Evolutionary conservation across 2,329 filamentous ascomycete species (phyloP).

Genomic region (Dactylella cylindrospora): DNA sequence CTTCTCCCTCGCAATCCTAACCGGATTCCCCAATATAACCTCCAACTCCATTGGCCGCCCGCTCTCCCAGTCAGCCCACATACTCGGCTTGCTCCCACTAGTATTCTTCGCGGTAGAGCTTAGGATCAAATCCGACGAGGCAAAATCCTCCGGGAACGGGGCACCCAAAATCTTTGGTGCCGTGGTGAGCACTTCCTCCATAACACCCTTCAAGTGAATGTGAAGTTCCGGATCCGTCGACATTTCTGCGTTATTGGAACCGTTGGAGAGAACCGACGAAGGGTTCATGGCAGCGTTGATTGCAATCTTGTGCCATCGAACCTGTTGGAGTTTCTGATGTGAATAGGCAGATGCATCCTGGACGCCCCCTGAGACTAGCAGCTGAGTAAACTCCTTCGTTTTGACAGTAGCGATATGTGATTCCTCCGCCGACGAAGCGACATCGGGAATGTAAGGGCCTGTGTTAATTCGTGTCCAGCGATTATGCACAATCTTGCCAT

Average conservation of each 20-base stretch:
- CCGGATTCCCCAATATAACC: constrained; percentile 71
- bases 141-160: constrained; percentile 56
- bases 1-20: constrained; percentile 64
- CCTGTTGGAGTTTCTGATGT: constrained; percentile 60
- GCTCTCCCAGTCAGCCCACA: constrained; percentile 70
- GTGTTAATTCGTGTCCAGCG: constrained; percentile 46
- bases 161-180: constrained; percentile 34
- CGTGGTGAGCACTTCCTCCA: constrained; percentile 59
- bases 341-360: constrained; percentile 57
- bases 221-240: constrained; percentile 64
- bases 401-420: constrained; percentile 14
- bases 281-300: constrained; percentile 42
- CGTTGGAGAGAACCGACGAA: constrained; percentile 57
- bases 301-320: constrained; percentile 62
- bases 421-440: constrained; percentile 54
- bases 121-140: constrained; percentile 64
- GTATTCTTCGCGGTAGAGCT: constrained; percentile 62
- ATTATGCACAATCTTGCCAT: constrained; percentile 56
- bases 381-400: constrained; percentile 51
- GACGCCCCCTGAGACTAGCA: constrained; percentile 53
- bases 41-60: constrained; percentile 69
- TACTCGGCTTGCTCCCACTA: constrained; percentile 65
- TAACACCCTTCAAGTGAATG: constrained; percentile 64
- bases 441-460: constrained; percentile 56
- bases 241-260: constrained; percentile 67